Evolutionary conservation across 345 rosid genomes (phyloP).

Genomic region (Litchi chinensis): DNA sequence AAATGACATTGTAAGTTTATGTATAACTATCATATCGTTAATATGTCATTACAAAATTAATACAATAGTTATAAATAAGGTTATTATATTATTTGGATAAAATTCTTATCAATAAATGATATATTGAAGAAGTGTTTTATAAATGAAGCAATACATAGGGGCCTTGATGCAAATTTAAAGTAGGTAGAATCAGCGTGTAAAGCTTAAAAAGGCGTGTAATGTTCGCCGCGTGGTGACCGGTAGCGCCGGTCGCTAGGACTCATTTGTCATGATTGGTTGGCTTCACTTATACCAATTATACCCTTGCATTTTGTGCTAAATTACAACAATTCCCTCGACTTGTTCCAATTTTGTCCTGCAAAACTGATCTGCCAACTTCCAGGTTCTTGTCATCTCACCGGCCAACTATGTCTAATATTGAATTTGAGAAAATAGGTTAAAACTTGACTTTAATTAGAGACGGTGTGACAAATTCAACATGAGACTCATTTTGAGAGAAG

Average conservation of each 20-base stretch:
- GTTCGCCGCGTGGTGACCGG: slow-evolving; percentile 1
- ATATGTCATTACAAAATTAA: no score
- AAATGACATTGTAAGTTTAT: no score
- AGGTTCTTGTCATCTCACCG: background rate
- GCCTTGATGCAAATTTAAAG: no score
- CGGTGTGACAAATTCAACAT: no score
- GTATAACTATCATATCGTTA: no score
- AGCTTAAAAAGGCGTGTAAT: background rate
- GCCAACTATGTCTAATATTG: background rate
- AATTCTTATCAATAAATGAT: no score
- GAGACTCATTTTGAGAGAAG: no score
- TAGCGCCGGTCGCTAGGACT: background rate
- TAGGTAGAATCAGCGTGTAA: background rate
- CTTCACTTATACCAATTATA: background rate
- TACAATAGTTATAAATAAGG: no score
- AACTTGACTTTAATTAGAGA: no score
- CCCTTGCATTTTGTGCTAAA: background rate
- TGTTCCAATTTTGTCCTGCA: background rate
- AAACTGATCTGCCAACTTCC: background rate
- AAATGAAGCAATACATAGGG: background rate
- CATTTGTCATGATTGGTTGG: background rate
- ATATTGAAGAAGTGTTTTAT: background rate
- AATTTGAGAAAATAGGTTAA: no score
- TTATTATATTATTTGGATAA: no score
- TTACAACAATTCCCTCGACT: background rate